Evolutionary conservation across 495 filamentous ascomycete species (phyloP), one percentile per base, ranked within the genome.

Genomic region (Lichina pygmaea): DNA sequence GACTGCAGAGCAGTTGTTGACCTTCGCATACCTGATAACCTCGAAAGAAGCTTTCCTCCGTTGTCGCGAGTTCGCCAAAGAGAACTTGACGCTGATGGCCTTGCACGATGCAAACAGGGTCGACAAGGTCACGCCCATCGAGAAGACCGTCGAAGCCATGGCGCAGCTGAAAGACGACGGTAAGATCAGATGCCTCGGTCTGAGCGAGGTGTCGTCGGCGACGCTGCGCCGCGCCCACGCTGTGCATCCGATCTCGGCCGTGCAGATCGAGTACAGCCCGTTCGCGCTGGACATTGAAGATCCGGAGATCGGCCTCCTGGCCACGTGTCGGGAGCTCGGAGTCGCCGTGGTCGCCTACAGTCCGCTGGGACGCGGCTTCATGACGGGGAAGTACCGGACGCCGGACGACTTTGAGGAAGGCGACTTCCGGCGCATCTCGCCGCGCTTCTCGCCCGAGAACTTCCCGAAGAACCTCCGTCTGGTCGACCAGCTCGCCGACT

Each of bases 381-480:
- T 70, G 50, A 75, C 77, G 0, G 80, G 79, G 10, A 60, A 73
- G 48, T 65, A 81, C 55, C 74, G 67, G 53, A 67, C 60, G 2
- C 49, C 54, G 11, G 61, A 65, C 0, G 80, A 86, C 49, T 59
- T 92, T 44, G 68, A 73, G 24, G 58, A 69, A 34, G 62, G 60
- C 24, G 76, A 82, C 45, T 51, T 67, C 42, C 65, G 75, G 7
- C 60, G 53, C 13, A 31, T 46, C 6, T 53, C 70, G 37, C 76
- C 81, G 6, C 67, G 76, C 33, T 93, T 84, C 64, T 61, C 68
- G 48, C 66, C 67, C 8, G 80, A 71, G 33, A 72, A 71, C 54
- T 81, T 89, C 55, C 62, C 71, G 45, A 62, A 72, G 48, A 93
- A 93, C 60, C 48, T 85, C 12, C 63, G 76, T 57, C 68, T 93